A percentile compares a stretch with the other conserved stretches of the same genome.
Evolutionary conservation across 345 rosid genomes (phyloP).

Genomic region (Dovyalis caffra): DNA sequence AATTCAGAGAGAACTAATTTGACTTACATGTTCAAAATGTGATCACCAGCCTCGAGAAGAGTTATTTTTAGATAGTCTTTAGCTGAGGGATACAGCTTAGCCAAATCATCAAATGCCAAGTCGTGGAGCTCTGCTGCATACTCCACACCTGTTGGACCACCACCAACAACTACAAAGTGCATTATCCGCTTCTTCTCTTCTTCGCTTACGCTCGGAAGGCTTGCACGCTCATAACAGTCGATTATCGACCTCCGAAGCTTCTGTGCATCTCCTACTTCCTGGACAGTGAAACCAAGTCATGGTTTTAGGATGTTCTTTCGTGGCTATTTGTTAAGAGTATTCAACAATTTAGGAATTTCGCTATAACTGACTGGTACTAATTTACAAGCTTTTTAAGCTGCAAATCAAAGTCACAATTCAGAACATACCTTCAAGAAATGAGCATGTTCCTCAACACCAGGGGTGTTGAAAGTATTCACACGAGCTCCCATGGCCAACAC

Average conservation of each 20-base stretch:
- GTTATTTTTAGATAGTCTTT: slow-evolving; percentile 53
- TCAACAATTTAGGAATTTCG: not conserved
- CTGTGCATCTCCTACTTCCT: slow-evolving; percentile 83
- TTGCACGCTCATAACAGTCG: slow-evolving; percentile 69
- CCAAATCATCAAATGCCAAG: slow-evolving; percentile 56
- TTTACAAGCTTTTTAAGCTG: not conserved
- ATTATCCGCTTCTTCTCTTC: slow-evolving; percentile 68
- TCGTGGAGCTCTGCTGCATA: slow-evolving; percentile 90
- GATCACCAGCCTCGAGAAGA: slow-evolving; percentile 79
- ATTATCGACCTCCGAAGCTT: slow-evolving; percentile 56
- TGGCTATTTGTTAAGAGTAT: too few species aligned
- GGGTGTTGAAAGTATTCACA: slow-evolving; percentile 76
- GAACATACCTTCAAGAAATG: slow-evolving; percentile 56
- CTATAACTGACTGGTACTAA: not conserved
- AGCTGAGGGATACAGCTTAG: slow-evolving; percentile 53
- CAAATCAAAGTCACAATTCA: not conserved
- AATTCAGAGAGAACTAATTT: not conserved
- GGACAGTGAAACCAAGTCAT: not conserved
- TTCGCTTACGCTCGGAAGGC: slow-evolving; percentile 60
- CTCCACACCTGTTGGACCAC: slow-evolving; percentile 90
- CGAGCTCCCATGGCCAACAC: slow-evolving; percentile 72
- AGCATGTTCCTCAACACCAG: slow-evolving; percentile 76
- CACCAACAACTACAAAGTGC: slow-evolving; percentile 87
- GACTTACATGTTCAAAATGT: slow-evolving; percentile 70
- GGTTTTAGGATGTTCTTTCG: too few species aligned